Evolutionary conservation across 805 yeast species (phyloP).

Genomic region (Saturnispora serradocipensis): DNA sequence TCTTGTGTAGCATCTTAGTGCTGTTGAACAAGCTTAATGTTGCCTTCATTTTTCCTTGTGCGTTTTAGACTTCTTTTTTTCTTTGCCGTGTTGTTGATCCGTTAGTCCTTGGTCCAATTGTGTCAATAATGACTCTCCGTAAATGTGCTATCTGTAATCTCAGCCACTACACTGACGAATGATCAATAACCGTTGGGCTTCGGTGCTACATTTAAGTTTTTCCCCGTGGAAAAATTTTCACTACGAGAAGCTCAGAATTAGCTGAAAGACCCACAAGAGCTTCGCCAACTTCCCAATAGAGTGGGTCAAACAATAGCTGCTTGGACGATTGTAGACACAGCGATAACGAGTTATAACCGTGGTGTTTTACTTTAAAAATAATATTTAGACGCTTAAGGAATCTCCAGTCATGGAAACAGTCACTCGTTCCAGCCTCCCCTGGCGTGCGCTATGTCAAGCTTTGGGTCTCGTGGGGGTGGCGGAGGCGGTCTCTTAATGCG

Average conservation of each 20-base stretch:
- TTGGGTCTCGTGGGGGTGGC: background rate
- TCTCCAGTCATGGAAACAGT: background rate
- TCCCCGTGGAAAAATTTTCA: background rate
- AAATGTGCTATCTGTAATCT: background rate
- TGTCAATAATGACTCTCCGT: background rate
- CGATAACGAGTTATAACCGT: background rate
- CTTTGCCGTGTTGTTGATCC: background rate
- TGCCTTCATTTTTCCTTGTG: background rate
- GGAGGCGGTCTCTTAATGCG: background rate
- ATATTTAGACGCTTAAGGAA: background rate
- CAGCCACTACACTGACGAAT: background rate
- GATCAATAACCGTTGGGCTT: background rate
- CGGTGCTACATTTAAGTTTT: background rate
- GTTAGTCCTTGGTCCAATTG: background rate
- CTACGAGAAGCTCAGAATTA: background rate
- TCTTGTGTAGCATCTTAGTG: slow-evolving; percentile 5
- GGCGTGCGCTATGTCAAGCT: background rate
- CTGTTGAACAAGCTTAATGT: slow-evolving; percentile 5
- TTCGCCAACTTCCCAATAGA: background rate
- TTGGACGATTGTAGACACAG: background rate
- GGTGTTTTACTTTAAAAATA: background rate
- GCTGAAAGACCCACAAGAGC: background rate
- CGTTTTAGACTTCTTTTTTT: background rate
- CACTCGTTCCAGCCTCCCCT: background rate
- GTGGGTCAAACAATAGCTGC: background rate